These are phyloP conservation scores for Tolypocladium guangdongense DNA, from an alignment of 2,329 filamentous ascomycete genomes.

Conservation along the genomic window DNA sequence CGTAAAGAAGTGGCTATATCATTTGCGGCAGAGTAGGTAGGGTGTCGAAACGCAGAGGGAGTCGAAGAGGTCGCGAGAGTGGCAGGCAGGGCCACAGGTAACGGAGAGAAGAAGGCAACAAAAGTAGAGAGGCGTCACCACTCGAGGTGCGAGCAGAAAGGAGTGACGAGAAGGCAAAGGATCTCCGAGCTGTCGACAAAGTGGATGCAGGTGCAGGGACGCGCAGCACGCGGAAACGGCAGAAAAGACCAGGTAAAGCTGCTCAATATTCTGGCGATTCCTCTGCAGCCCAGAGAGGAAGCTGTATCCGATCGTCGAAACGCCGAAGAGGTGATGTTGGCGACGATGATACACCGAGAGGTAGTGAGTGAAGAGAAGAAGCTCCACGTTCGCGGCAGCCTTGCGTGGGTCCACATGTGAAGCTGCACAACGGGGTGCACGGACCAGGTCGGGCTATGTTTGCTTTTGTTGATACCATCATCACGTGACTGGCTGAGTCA, in stretches of 20 bases:
- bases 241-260: not conserved
- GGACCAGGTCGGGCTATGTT: not conserved
- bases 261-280: not conserved
- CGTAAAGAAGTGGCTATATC: slow-evolving; percentile 16
- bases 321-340: not conserved
- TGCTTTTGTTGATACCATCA: not conserved
- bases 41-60: not conserved
- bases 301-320: not conserved
- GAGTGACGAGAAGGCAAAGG: not conserved
- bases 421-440: not conserved
- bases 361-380: not conserved
- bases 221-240: not conserved
- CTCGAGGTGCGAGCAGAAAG: not conserved
- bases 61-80: not conserved
- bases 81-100: not conserved
- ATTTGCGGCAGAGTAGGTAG: slow-evolving; percentile 15
- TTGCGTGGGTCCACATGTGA: slow-evolving; percentile 1
- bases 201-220: not conserved
- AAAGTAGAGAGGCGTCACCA: not conserved
- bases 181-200: not conserved
- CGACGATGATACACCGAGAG: not conserved
- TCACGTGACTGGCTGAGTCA: not conserved
- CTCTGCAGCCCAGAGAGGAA: not conserved
- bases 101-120: not conserved
- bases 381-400: slow-evolving; percentile 5